Evolutionary conservation across 208 protist genomes (phyloP).

Genomic region (Leishmania tarentolae): DNA sequence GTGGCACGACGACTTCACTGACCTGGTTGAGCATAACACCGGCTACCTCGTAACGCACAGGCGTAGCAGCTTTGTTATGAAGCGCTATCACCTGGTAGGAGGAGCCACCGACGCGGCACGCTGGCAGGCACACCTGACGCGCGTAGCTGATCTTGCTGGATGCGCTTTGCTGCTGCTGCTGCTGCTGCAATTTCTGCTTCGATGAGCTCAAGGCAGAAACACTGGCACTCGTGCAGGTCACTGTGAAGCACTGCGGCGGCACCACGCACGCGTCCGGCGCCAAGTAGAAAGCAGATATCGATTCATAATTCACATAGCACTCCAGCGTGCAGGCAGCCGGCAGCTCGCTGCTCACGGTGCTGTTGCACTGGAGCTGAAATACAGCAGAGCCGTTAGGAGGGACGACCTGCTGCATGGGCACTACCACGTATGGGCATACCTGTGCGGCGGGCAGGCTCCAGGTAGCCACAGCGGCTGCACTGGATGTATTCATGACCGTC

Average conservation of each 20-base stretch:
- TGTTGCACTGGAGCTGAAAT: conserved; percentile 28
- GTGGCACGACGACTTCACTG: conserved; percentile 41
- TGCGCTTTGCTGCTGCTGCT: conserved; percentile 1
- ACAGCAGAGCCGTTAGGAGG: conserved; percentile 37
- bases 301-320: conserved; percentile 91
- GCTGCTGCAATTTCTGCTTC: conserved; percentile 5
- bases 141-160: conserved; percentile 11
- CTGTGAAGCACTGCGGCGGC: conserved; percentile 82
- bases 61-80: conserved; percentile 57
- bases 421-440: conserved; percentile 55
- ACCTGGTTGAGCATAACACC: conserved; percentile 47
- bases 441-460: conserved; percentile 65
- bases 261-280: conserved; percentile 59
- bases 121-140: conserved; percentile 52
- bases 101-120: conserved; percentile 40
- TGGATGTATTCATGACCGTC: conserved; percentile 74
- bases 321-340: conserved; percentile 49
- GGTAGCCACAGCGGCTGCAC: conserved; percentile 43
- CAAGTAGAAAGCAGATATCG: conserved; percentile 85
- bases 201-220: background rate
- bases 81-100: conserved; percentile 69
- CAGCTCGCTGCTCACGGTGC: conserved; percentile 15
- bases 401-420: conserved; percentile 61
- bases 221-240: conserved; percentile 42
- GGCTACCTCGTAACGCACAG: conserved; percentile 49